These are phyloP conservation scores for Xanthoparmelia taractica DNA, from an alignment of 495 filamentous ascomycete genomes.

Conservation along the genomic window DNA sequence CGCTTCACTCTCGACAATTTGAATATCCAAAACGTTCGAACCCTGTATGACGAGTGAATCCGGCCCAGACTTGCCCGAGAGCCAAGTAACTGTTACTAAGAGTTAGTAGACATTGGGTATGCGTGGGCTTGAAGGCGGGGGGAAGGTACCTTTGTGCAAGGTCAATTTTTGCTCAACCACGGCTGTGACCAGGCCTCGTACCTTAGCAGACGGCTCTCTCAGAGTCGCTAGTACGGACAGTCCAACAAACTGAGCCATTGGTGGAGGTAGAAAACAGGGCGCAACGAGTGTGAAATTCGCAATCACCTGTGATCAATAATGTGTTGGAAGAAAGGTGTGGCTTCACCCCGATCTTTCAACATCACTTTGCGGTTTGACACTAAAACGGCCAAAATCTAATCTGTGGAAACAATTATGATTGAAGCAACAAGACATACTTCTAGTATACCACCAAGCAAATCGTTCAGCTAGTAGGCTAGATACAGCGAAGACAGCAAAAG, in stretches of 20 bases:
- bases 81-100: constrained; percentile 16
- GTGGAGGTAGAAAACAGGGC: neutral
- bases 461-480: neutral
- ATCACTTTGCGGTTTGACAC: neutral
- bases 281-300: neutral
- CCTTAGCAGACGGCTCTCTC: constrained; percentile 52
- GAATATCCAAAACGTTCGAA: constrained; percentile 50
- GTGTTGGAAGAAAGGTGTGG: neutral
- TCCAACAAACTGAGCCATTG: constrained; percentile 52
- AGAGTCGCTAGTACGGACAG: constrained; percentile 71
- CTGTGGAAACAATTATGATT: neutral
- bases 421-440: too few species aligned
- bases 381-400: neutral
- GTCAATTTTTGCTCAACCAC: constrained; percentile 68
- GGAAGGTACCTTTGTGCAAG: constrained; percentile 63
- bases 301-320: neutral
- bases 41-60: constrained; percentile 40
- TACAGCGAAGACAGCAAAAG: constrained; percentile 1
- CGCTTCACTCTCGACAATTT: constrained; percentile 33
- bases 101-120: constrained; percentile 20
- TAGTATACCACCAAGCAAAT: neutral
- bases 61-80: constrained; percentile 4
- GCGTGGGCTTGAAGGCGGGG: neutral
- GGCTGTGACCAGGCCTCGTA: constrained; percentile 66
- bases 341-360: neutral